A percentile compares a stretch with the other conserved stretches of the same genome.
Evolutionary conservation across 495 filamentous ascomycete genomes (phyloP).

Genomic region (Tuber magnatum): DNA sequence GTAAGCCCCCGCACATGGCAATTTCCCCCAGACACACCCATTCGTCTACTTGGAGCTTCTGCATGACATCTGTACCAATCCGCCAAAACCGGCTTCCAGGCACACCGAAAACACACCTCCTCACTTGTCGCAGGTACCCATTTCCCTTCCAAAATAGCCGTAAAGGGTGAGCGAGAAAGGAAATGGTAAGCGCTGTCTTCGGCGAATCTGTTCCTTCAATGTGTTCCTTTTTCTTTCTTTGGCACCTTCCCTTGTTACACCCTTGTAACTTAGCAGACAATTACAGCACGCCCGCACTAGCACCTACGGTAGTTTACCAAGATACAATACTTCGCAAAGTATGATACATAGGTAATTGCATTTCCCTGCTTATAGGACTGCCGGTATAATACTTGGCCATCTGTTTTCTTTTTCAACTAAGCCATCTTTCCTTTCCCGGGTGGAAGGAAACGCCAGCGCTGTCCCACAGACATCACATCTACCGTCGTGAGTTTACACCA

Average conservation of each 20-base stretch:
- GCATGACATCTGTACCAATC: not conserved
- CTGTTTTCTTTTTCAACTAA: slow-evolving; percentile 1
- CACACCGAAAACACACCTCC: not conserved
- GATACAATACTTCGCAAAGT: not conserved
- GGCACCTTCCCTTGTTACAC: not conserved
- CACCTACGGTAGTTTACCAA: not conserved
- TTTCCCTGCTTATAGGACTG: not conserved
- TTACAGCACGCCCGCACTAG: not conserved
- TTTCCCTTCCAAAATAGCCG: not conserved
- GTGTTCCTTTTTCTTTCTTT: not conserved
- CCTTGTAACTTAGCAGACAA: not conserved
- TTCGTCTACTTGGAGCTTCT: not conserved
- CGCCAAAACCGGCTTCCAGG: not conserved
- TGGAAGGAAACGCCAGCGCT: not conserved
- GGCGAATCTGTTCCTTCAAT: not conserved
- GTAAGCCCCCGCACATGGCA: not conserved
- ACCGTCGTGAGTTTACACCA: not conserved
- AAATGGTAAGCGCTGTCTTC: not conserved
- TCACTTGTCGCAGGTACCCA: slow-evolving; percentile 3
- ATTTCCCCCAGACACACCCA: not conserved
- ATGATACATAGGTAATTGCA: not conserved
- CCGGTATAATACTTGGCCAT: not conserved
- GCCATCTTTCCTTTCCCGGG: not conserved
- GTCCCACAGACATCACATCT: not conserved
- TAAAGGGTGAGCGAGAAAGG: not conserved